Evolutionary conservation across 1,139 yeast genomes (phyloP).

Genomic region (Starmera stellimalicola): DNA sequence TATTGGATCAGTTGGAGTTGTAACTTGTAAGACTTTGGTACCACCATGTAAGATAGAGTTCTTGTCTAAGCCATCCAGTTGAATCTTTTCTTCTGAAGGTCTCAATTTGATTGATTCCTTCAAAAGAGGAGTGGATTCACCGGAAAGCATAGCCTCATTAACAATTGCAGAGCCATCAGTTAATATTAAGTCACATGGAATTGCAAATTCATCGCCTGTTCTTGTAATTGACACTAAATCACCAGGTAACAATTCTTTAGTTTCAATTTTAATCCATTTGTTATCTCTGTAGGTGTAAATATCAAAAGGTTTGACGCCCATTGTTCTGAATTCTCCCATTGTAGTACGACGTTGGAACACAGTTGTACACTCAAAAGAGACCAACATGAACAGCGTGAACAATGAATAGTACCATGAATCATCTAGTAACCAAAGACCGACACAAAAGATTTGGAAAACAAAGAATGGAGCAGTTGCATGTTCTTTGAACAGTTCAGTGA

Average conservation of each 20-base stretch:
- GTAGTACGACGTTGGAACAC: slow-evolving; percentile 94
- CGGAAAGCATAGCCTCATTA: slow-evolving; percentile 96
- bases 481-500: slow-evolving; percentile 83
- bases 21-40: slow-evolving; percentile 89
- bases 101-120: slow-evolving; percentile 86
- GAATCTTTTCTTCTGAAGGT: slow-evolving; percentile 58
- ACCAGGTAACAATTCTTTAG: slow-evolving; percentile 80
- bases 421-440: slow-evolving; percentile 93
- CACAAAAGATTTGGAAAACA: slow-evolving; percentile 92
- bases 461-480: slow-evolving; percentile 98
- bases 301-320: slow-evolving; percentile 92
- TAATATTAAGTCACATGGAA: slow-evolving; percentile 91
- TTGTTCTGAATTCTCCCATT: slow-evolving; percentile 88
- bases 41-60: slow-evolving; percentile 92
- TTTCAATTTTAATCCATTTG: slow-evolving; percentile 61
- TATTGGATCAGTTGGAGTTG: slow-evolving; percentile 47
- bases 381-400: slow-evolving; percentile 85
- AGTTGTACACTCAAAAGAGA: slow-evolving; percentile 88
- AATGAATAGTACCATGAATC: slow-evolving; percentile 95
- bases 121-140: slow-evolving; percentile 94
- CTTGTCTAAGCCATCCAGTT: slow-evolving; percentile 78
- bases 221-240: slow-evolving; percentile 85
- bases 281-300: slow-evolving; percentile 64
- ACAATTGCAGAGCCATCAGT: slow-evolving; percentile 87
- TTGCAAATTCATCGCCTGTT: slow-evolving; percentile 82